Percentiles rank a stretch among this genome's conserved stretches.
Conservation (phyloP, 495 filamentous ascomycete genomes). For the Penicillium silybi region DNA sequence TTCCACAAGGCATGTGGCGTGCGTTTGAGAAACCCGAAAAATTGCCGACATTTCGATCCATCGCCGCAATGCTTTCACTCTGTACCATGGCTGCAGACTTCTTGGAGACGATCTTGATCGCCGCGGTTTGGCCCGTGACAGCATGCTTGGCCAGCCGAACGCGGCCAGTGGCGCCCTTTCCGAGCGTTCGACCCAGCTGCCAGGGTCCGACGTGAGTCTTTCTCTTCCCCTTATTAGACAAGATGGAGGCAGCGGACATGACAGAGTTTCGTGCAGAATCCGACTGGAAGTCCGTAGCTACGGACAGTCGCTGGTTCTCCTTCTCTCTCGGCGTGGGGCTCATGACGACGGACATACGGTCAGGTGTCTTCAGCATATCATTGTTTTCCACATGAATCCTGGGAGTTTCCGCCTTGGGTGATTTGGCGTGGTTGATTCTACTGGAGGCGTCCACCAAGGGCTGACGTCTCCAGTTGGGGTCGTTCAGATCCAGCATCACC, state of each 20-base stretch:
- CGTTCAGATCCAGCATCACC: constrained; percentile 15
- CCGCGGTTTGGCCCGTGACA: constrained; percentile 68
- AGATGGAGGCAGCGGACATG: constrained; percentile 63
- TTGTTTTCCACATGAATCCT: constrained; percentile 21
- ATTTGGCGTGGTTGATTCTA: constrained; percentile 40
- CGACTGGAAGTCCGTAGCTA: constrained; percentile 46
- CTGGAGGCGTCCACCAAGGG: constrained; percentile 49
- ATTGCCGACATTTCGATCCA: constrained; percentile 55
- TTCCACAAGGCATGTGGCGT: constrained; percentile 72
- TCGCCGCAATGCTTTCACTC: constrained; percentile 69
- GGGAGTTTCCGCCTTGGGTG: constrained; percentile 22
- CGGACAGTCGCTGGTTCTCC: constrained; percentile 53
- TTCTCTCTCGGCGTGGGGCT: constrained; percentile 32
- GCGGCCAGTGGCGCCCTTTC: constrained; percentile 76
- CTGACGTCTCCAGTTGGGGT: constrained; percentile 34
- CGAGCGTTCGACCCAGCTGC: constrained; percentile 82
- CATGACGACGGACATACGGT: constrained; percentile 37
- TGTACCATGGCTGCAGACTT: constrained; percentile 64
- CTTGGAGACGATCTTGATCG: constrained; percentile 91
- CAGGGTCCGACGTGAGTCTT: constrained; percentile 87
- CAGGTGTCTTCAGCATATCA: constrained; percentile 26
- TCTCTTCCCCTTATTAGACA: constrained; percentile 55
- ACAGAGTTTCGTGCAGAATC: constrained; percentile 67
- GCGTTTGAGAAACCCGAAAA: constrained; percentile 34
- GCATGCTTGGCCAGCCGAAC: constrained; percentile 80